Percentiles rank a stretch among this genome's conserved stretches.
Conservation (phyloP, 1,284 basidiomycete species). For the Omphalotus olearius region DNA sequence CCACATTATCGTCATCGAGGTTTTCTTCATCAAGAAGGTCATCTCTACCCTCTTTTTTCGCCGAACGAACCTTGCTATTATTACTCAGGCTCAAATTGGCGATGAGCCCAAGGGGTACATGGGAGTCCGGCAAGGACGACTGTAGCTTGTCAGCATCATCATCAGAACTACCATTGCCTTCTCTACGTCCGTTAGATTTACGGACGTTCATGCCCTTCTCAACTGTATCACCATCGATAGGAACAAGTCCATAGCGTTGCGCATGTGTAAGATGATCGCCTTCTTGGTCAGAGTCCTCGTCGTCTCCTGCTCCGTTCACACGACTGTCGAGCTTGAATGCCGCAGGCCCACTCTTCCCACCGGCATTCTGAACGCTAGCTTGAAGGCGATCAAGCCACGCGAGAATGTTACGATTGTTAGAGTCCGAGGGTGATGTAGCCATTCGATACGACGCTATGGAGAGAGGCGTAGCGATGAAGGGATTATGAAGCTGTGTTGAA, state of each 20-base stretch:
- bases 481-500: constrained; percentile 61
- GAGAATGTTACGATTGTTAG: constrained; percentile 61
- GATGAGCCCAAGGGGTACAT: constrained; percentile 70
- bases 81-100: constrained; percentile 66
- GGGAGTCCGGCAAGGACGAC: constrained; percentile 55
- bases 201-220: constrained; percentile 16
- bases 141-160: constrained; percentile 31
- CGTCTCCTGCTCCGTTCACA: constrained; percentile 18
- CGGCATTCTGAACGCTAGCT: constrained; percentile 31
- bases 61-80: constrained; percentile 29
- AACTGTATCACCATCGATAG: constrained; percentile 29
- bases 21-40: constrained; percentile 32
- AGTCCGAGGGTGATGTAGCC: constrained; percentile 69
- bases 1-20: constrained; percentile 61
- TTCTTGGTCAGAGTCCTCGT: constrained; percentile 28
- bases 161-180: constrained; percentile 21
- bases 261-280: constrained; percentile 13
- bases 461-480: constrained; percentile 70
- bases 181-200: constrained; percentile 6
- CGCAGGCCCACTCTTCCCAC: constrained; percentile 29
- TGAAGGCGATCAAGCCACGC: constrained; percentile 60
- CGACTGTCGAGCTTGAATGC: constrained; percentile 35
- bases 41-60: constrained; percentile 31
- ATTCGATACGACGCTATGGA: constrained; percentile 72
- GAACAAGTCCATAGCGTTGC: constrained; percentile 12